Base-by-base conservation (phyloP, 306 rosid species). In the Castanea crenata region DNA sequence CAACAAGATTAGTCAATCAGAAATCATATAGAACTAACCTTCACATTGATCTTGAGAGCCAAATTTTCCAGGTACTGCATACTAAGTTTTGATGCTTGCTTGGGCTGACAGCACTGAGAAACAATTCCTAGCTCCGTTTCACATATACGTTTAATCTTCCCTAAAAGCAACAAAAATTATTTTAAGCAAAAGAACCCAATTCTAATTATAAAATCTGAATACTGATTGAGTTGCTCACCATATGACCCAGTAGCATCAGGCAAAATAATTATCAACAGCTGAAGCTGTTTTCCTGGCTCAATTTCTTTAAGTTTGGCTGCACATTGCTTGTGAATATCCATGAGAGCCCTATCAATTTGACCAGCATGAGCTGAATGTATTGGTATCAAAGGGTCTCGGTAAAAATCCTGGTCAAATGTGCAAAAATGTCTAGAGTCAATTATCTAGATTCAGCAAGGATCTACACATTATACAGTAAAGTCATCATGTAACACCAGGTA, bases 51-150 rank as follows among this genome's bases (percentile, higher is more conserved):
- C 76, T 89, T 89, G 0, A 89, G 83, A 0, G 92, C 5, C 9
- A 89, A 51, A 82, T 89, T 89, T 61, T 89, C 92, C 11, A 89
- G 77, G 21, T 89, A 89, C 9, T 86, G 87, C 38, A 20, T 69
- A 31, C 35, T 80, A 5, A 71, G 71, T 64, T 71, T 84, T 2
- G 9, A 14, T 3, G 83, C 89, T 52, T 78, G 78, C 77, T 3
- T 80, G 9, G 92, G 92, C 5, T 78, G 80, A 61, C 92, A 89
- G 76, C 92, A 89, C 69, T 89, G 92, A 6, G 92, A 64, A 7
- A 89, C 92, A 16, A 89, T 84, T 32, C 92, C 92, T 0, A 86
- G 82, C 62, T 89, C 92, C 0, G 92, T 86, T 79, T 89, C 92
- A 29, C 92, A 89, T 0, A 89, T 62, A 4, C 83, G 74, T 76